Evolutionary conservation across 1,284 basidiomycete genomes (phyloP).

Genomic region (Moesziomyces globuligerus): DNA sequence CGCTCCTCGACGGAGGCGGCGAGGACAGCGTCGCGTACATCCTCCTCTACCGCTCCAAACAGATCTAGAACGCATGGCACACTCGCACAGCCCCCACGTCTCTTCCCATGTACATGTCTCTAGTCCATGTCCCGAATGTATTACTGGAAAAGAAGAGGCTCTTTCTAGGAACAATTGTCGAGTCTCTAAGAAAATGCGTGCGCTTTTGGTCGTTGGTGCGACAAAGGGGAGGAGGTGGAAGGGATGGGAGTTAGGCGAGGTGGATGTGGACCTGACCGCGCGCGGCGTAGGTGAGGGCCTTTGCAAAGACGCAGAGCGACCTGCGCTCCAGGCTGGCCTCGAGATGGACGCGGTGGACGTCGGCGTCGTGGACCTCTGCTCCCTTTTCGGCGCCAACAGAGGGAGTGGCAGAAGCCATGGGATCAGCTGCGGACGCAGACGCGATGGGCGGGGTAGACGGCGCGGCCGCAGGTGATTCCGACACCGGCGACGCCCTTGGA

Average conservation of each 20-base stretch:
- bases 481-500: slow-evolving; percentile 7
- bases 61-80: slow-evolving; percentile 9
- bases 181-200: too few species aligned
- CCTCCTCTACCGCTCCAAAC: slow-evolving; percentile 58
- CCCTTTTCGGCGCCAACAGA: neutral
- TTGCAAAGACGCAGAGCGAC: slow-evolving; percentile 27
- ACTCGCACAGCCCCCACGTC: too few species aligned
- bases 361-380: slow-evolving; percentile 4
- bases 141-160: too few species aligned
- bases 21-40: slow-evolving; percentile 66
- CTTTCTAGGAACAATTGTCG: too few species aligned
- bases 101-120: neutral
- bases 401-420: neutral
- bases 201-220: too few species aligned
- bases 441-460: slow-evolving; percentile 6
- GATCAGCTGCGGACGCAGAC: slow-evolving; percentile 5
- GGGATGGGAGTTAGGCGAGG: slow-evolving; percentile 7
- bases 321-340: slow-evolving; percentile 21
- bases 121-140: too few species aligned
- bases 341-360: slow-evolving; percentile 1
- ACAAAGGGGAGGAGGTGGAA: neutral
- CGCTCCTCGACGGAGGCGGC: slow-evolving; percentile 61
- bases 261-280: slow-evolving; percentile 28
- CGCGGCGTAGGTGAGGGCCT: slow-evolving; percentile 31
- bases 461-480: neutral